A percentile compares a stretch with the other conserved stretches of the same genome.
Conservation (phyloP, 192 early-diverging fungal species). For the Diversispora epigaea region DNA sequence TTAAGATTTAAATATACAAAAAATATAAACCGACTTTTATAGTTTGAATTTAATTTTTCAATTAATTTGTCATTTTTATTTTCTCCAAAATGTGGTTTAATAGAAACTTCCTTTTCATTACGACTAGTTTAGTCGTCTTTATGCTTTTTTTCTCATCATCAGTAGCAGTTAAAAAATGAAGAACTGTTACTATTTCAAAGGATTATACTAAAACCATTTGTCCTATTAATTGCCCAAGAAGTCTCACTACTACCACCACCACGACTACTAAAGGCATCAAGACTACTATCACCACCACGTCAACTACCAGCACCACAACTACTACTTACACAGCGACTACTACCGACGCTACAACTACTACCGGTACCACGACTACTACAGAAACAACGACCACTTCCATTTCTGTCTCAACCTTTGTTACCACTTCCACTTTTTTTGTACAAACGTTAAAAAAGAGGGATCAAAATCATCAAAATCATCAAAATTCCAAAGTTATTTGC, state of each 20-base stretch:
- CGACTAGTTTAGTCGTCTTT: slow-evolving; percentile 1
- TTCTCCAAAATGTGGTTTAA: neutral
- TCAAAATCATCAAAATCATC: neutral
- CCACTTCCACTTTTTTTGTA: neutral
- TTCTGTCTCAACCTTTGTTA: neutral
- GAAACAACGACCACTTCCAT: no score
- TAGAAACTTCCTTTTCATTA: slow-evolving; percentile 7
- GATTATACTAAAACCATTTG: neutral
- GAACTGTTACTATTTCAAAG: neutral
- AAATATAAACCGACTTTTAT: no score
- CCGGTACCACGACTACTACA: neutral
- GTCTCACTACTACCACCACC: neutral
- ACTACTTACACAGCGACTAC: neutral
- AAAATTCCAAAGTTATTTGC: neutral
- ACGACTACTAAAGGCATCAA: neutral
- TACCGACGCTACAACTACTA: neutral
- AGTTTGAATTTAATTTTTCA: no score
- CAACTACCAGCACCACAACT: no score
- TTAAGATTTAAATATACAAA: no score
- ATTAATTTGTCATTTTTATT: neutral
- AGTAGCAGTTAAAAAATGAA: neutral
- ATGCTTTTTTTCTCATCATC: slow-evolving; percentile 6
- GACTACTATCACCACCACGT: neutral
- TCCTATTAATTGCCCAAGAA: neutral
- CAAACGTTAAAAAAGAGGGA: neutral